Base-by-base conservation (phyloP, 495 filamentous ascomycete species). In the Neurospora terricola region DNA sequence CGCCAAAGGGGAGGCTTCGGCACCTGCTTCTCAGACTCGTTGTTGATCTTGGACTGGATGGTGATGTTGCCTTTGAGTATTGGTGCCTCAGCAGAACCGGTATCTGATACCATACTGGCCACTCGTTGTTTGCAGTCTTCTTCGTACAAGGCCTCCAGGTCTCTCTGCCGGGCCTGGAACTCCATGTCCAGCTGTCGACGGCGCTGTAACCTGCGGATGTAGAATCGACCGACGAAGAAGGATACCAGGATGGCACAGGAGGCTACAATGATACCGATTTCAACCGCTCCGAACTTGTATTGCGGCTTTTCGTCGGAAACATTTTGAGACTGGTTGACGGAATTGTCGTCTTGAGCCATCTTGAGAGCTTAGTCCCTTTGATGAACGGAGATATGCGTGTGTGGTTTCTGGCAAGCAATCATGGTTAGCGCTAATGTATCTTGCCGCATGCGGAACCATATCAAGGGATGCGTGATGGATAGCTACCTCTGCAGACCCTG, bases 121-220 rank as follows among this genome's bases (percentile, higher is more conserved):
- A 70, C 68, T 70, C 69, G 69, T 43, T 73, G 34, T 27, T 43
- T 23, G 27, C 69, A 16, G 36, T 21, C 36, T 59, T 30, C 69
- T 30, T 16, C 34, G 14, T 23, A 38, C 18, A 45, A 11, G 6
- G 14, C 8, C 38, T 21, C 37, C 12, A 54, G 38, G 16, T 71
- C 39, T 66, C 70, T 71, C 36, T 69, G 69, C 14, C 70, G 43
- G 11, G 45, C 69, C 59, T 74, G 73, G 69, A 75, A 77, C 66
- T 73, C 62, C 40, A 75, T 74, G 71, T 78, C 77, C 8, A 74
- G 66, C 11, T 77, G 66, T 38, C 75, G 77, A 14, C 77, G 77
- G 38, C 45, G 30, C 23, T 72, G 71, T 7, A 78, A 66, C 21
- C 39, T 74, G 48, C 74, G 73, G 71, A 73, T 77, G 70, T 77